A percentile compares a stretch with the other conserved stretches of the same genome.
Evolutionary conservation across 139 green algal species (phyloP).

Genomic region (Ettlia oleoabundans): DNA sequence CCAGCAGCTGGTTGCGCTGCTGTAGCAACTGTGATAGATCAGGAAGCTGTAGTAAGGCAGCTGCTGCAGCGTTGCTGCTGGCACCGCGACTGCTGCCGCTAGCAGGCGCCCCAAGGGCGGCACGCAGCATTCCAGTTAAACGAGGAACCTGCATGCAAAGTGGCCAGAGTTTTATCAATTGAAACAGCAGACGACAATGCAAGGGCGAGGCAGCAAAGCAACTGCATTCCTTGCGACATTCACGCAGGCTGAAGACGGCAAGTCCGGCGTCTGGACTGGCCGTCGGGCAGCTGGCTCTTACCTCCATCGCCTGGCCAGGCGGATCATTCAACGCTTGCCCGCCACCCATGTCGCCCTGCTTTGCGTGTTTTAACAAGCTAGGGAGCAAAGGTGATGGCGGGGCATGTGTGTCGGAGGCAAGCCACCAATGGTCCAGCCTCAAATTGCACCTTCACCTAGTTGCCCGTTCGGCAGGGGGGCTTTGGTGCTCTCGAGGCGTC

Average conservation of each 20-base stretch:
- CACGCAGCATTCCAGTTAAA: constrained; percentile 58
- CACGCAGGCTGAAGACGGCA: background rate
- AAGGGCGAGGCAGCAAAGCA: no score
- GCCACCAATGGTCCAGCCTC: background rate
- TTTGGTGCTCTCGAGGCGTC: no score
- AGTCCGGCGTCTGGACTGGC: background rate
- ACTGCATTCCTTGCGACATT: no score
- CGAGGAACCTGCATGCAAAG: constrained; percentile 39
- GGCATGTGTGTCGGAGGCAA: background rate
- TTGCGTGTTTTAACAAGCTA: background rate
- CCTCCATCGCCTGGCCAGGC: background rate
- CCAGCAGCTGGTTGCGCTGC: constrained; percentile 42
- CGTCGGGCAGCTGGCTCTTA: background rate
- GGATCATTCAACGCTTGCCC: background rate
- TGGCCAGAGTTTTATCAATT: no score
- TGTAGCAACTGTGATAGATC: constrained; percentile 20
- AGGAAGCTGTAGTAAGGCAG: constrained; percentile 1
- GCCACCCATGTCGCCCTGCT: background rate
- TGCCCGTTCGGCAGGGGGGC: no score
- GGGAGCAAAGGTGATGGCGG: background rate
- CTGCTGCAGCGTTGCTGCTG: constrained; percentile 43
- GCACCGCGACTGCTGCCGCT: background rate
- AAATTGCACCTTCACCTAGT: background rate
- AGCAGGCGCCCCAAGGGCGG: constrained; percentile 7
- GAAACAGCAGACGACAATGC: no score